phyloP scores from a whole-genome alignment of 306 rosid genomes.

The Betula pendula region DNA sequence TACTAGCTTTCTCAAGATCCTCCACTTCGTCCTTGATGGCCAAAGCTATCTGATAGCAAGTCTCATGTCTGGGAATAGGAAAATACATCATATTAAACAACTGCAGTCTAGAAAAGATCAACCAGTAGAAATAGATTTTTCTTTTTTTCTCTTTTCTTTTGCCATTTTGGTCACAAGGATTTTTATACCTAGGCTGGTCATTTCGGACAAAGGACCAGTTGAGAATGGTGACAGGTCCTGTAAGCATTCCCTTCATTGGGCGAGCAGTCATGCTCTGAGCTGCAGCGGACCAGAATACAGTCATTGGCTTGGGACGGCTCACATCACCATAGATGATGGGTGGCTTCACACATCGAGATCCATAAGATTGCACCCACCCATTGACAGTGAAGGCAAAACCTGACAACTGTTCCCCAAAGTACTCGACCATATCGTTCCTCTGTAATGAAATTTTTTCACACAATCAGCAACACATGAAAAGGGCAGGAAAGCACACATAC shows the following conservation, averaged over 20 bases:
- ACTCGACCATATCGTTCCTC: conserved; percentile 97
- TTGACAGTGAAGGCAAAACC: conserved; percentile 87
- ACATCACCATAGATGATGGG: conserved; percentile 96
- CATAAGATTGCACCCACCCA: conserved; percentile 97
- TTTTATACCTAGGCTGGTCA: conserved; percentile 76
- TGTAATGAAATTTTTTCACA: conserved; percentile 31
- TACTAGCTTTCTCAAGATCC: conserved; percentile 82
- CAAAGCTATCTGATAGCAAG: conserved; percentile 87
- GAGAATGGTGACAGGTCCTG: conserved; percentile 95
- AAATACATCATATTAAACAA: conserved; percentile 25
- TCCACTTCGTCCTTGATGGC: conserved; percentile 93
- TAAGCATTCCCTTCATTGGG: conserved; percentile 99
- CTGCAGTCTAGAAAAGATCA: neutral
- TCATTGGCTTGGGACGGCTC: conserved; percentile 94
- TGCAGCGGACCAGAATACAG: conserved; percentile 51
- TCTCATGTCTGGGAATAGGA: conserved; percentile 56
- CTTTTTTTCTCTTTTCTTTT: neutral
- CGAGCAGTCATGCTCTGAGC: conserved; percentile 56
- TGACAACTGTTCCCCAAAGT: conserved; percentile 80
- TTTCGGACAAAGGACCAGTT: conserved; percentile 93
- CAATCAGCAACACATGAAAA: conserved; percentile 9
- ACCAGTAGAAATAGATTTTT: neutral
- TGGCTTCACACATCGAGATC: conserved; percentile 96
- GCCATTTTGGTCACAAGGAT: neutral
- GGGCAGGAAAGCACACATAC: neutral